A percentile compares a stretch with the other conserved stretches of the same genome.
These are phyloP conservation scores for Lactarius vividus DNA, from an alignment of 768 basidiomycete species.

Conservation along the genomic window DNA sequence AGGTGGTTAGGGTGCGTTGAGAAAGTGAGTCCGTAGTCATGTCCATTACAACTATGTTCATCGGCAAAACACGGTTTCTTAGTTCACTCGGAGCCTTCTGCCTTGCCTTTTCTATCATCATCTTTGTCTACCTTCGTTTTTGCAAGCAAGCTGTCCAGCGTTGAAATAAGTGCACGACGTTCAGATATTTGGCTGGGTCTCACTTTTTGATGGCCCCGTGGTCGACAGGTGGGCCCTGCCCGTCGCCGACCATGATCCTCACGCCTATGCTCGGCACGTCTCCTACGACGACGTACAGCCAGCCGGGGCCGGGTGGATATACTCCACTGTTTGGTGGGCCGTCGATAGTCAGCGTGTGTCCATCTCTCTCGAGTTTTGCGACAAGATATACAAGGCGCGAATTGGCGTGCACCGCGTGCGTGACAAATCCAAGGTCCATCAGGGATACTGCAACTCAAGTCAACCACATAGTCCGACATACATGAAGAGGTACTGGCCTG, in stretches of 20 bases:
- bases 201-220: conserved; percentile 56
- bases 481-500: conserved; percentile 39
- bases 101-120: conserved; percentile 32
- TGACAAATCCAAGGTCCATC: conserved; percentile 82
- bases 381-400: conserved; percentile 70
- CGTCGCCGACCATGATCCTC: conserved; percentile 68
- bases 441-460: conserved; percentile 49
- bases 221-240: conserved; percentile 57
- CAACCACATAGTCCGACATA: not conserved
- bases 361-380: conserved; percentile 42
- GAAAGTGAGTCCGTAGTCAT: not conserved
- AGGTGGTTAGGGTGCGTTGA: conserved; percentile 6
- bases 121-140: conserved; percentile 42
- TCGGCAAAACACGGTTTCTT: not conserved
- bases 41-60: not conserved
- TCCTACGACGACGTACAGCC: conserved; percentile 63
- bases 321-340: conserved; percentile 62
- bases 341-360: conserved; percentile 50
- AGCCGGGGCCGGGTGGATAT: conserved; percentile 82
- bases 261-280: conserved; percentile 63
- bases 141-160: conserved; percentile 44
- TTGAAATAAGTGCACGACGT: not conserved
- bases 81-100: conserved; percentile 23
- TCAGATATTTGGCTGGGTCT: conserved; percentile 28
- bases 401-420: conserved; percentile 74